Evolutionary conservation across 192 early-diverging fungal genomes (phyloP), one percentile per base, ranked within the genome.

Genomic region (Oehlia diaphana): DNA sequence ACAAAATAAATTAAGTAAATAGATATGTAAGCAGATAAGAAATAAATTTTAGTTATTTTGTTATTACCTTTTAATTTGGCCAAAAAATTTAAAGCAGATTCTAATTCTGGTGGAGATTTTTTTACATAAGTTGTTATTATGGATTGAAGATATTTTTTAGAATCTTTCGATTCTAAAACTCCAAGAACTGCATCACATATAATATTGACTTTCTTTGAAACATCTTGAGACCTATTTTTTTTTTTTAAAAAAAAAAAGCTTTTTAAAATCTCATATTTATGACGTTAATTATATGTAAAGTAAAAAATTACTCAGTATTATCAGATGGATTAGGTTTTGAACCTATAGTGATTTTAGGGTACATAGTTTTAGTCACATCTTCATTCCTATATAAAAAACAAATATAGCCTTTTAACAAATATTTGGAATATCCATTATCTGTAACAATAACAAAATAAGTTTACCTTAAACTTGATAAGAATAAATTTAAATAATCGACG

Each of bases 401-500:
- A 53, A 53, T 53, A 14, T 16, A 14, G 1, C 1, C 31, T 31
- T 53, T 53, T 16, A 53, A 66, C 2, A 77, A 62, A 71, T 19
- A 23, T 64, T 16, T 10, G 5, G 10, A 49, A 44, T 61, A 10
- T 13, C 76, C 16, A 0, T 4, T 14, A 78, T 33, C 26, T 50
- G 9, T 21, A 14, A 69, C 33, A 81, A 35, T 3, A 31, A 19
- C 19, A 70, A 23, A 13, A 9, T 74, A 19, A 19, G 44, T n/a
- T 49, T 42, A 83, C 81, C 83, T 88, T 68, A 99, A 86, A 33
- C 89, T 89, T 0, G 94, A 94, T 16, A 98, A 81, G 86, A 99
- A 96, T 81, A 99, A 80, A 81, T 98, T 99, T 72, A 99, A 85
- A 81, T 93, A 88, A 75, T 99, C 98, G 1, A 92, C 87, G 67